Evolutionary conservation across 1,284 basidiomycete species (phyloP), one percentile per base, ranked within the genome.

Genomic region (Ustilago crameri): DNA sequence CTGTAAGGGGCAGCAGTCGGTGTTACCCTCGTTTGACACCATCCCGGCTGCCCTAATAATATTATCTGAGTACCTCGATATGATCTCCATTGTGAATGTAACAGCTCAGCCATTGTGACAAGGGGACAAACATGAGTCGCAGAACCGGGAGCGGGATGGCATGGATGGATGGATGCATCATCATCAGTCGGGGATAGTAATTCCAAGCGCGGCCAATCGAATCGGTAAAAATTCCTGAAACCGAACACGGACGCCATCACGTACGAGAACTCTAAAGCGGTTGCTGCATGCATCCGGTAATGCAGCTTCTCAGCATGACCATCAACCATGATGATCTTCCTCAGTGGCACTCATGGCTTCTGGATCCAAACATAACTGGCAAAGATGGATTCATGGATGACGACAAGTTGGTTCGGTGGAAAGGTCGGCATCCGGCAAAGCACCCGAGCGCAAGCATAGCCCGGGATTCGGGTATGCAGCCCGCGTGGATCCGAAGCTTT

Each of bases 381-480:
- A 9, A 34, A 34, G 32, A 34, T 34, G 15, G 32, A 8, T 34
- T 8, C 32, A 34, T 15, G 32, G 32, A 34, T 34, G 32, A 34
- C n/a, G n/a, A n/a, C n/a, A n/a, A n/a, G n/a, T n/a, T n/a, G 12
- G 7, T 30, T 30, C 30, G 30, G 30, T 12, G 30, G 7, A 30
- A 30, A 5, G 5, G 5, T 5, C 30, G 30, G 30, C 30, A 30
- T 5, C 40, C 9, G 24, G 10, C 14, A 27, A 35, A 42, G 37
- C 41, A 46, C 17, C 53, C 47, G 47, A 32, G 35, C 34, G 9
- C 8, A 42, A 9, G 41, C 41, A 3, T 9, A 42, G 10, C 18
- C 42, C 59, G 52, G 59, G 44, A 51, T 45, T 62, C 59, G 59
- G 59, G 52, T 55, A 62, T 62, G 51, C 59, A 62, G 27, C 22